Evolutionary conservation across 345 rosid species (phyloP).

Genomic region (Boechera divaricarpa): DNA sequence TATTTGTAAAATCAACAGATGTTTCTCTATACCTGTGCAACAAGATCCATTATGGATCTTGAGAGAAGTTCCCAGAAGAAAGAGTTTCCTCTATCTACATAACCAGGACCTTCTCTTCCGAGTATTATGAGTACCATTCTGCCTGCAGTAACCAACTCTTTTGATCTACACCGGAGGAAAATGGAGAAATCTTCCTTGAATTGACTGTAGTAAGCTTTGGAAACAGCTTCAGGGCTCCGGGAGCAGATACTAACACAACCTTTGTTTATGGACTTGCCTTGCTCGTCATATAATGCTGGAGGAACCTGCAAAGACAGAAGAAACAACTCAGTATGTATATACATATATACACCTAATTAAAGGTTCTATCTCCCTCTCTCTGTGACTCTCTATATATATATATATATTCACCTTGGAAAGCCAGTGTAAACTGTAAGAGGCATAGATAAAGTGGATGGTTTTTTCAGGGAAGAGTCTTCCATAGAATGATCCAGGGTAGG

Average conservation of each 20-base stretch:
- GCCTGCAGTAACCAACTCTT: slow-evolving; percentile 62
- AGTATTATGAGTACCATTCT: slow-evolving; percentile 73
- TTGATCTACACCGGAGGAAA: slow-evolving; percentile 67
- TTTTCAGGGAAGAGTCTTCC: slow-evolving; percentile 75
- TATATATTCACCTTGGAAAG: slow-evolving; percentile 68
- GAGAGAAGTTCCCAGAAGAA: slow-evolving; percentile 80
- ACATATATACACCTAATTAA: not conserved
- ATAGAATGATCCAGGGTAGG: slow-evolving; percentile 86
- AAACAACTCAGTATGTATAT: slow-evolving; percentile 1
- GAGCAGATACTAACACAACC: slow-evolving; percentile 68
- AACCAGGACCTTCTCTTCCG: slow-evolving; percentile 68
- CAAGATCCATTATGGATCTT: slow-evolving; percentile 59
- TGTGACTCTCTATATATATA: not conserved
- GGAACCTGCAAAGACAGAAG: slow-evolving; percentile 63
- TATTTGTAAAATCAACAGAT: not conserved
- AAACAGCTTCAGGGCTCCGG: slow-evolving; percentile 62
- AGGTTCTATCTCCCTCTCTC: not conserved
- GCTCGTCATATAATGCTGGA: slow-evolving; percentile 58
- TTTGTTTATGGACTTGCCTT: slow-evolving; percentile 74
- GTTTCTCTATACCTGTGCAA: slow-evolving; percentile 51
- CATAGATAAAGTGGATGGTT: slow-evolving; percentile 69
- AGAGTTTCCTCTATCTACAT: slow-evolving; percentile 87
- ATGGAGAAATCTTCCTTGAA: slow-evolving; percentile 73
- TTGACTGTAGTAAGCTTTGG: slow-evolving; percentile 67
- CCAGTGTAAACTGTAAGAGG: slow-evolving; percentile 91